Evolutionary conservation across 2,329 filamentous ascomycete genomes (phyloP), one percentile per base, ranked within the genome.

Genomic region (Balansia obtecta): DNA sequence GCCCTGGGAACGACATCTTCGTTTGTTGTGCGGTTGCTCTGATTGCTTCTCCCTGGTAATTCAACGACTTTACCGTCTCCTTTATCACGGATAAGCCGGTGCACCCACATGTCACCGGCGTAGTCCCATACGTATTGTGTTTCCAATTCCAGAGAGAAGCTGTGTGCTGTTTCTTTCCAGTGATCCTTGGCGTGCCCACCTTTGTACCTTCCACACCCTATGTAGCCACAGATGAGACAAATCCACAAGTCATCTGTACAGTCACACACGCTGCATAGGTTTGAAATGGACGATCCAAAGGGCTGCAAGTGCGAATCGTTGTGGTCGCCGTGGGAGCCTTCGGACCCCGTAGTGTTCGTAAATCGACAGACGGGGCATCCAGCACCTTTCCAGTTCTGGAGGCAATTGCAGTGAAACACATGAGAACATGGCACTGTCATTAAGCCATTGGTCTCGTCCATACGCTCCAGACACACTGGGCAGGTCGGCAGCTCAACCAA

Each of bases 71-170:
- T 95, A 22, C 88, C 88, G 64, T 95, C 89, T 10, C 88, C 84
- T 70, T 96, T 95, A 62, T 89, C 88, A 56, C 95, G 86, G 50
- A 98, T 95, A 48, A 97, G 80, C 10, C 93, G 84, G 67, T 98
- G 93, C 46, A 97, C 93, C 75, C 95, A 98, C 61, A 85, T 86
- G 62, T 98, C 93, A 4, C 88, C 89, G 0, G 87, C 88, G 56
- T 98, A 98, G 67, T 98, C 93, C 93, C 93, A 98, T 1, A 98
- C 90, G 59, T 95, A 85, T 65, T 98, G 91, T 0, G 89, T 95
- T 54, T 85, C 82, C 38, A 97, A 80, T 64, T 98, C 93, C 64
- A 98, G 86, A 27, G 89, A 86, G 63, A 95, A 98, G 55, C 86
- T 86, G 66, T 98, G 93, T 4, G 82, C 81, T 3, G 88, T 94